phyloP scores from a whole-genome alignment of 1,139 yeast species.

The Candida albicans region DNA sequence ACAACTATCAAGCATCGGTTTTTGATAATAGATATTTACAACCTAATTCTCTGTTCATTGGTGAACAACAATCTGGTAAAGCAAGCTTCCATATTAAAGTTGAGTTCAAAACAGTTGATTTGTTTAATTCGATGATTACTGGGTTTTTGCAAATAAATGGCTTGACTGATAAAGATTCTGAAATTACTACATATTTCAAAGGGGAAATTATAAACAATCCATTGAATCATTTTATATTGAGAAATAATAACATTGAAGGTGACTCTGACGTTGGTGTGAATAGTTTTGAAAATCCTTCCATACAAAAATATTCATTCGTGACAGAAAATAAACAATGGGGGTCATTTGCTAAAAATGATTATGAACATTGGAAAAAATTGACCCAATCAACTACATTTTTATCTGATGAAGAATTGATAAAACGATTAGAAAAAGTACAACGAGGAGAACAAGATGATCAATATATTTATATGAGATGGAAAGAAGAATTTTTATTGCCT shows the following conservation, averaged over 20 bases:
- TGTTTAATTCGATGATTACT: conserved; percentile 58
- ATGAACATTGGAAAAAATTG: conserved; percentile 85
- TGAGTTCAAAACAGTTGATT: conserved; percentile 69
- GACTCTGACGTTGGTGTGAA: conserved; percentile 13
- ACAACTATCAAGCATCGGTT: conserved; percentile 13
- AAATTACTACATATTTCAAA: conserved; percentile 81
- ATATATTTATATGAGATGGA: conserved; percentile 89
- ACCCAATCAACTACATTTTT: conserved; percentile 38
- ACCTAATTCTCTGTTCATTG: conserved; percentile 65
- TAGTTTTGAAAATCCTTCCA: conserved; percentile 14
- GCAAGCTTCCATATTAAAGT: conserved; percentile 68
- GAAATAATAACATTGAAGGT: neutral
- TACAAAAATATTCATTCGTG: conserved; percentile 34
- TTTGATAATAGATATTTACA: conserved; percentile 45
- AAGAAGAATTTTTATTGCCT: conserved; percentile 82
- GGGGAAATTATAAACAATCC: conserved; percentile 78
- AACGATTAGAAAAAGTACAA: conserved; percentile 32
- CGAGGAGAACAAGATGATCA: conserved; percentile 30
- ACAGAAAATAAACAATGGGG: conserved; percentile 56
- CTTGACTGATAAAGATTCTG: conserved; percentile 72
- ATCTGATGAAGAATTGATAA: conserved; percentile 26
- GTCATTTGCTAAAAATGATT: conserved; percentile 64
- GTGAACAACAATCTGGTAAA: conserved; percentile 74
- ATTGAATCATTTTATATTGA: conserved; percentile 16
- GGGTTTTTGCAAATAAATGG: conserved; percentile 84